Conservation (phyloP, 306 rosid species). For the Hippophae gyantsensis region DNA sequence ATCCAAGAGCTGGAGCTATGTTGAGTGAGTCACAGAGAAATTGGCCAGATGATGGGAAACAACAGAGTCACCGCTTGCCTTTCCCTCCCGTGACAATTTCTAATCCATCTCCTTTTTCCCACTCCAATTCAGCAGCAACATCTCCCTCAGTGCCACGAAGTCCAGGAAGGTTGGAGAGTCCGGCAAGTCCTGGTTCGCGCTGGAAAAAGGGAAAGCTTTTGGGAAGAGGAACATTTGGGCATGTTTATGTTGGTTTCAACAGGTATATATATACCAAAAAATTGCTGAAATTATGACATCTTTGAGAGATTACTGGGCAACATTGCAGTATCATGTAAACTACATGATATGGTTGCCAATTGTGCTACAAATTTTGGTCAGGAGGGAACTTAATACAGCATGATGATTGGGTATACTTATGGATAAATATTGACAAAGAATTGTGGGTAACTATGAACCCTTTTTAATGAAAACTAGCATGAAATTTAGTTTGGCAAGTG, state of each 20-base stretch:
- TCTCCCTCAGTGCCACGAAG: slow-evolving; percentile 98
- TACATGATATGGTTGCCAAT: too few species aligned
- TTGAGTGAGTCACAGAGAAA: slow-evolving; percentile 54
- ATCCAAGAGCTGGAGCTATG: slow-evolving; percentile 79
- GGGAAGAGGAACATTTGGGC: slow-evolving; percentile 97
- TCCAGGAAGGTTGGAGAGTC: slow-evolving; percentile 93
- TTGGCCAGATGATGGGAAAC: slow-evolving; percentile 73
- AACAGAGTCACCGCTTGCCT: slow-evolving; percentile 91
- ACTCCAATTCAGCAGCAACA: slow-evolving; percentile 88
- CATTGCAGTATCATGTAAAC: background rate
- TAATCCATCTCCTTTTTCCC: slow-evolving; percentile 61
- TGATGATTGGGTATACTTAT: too few species aligned
- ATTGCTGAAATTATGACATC: background rate
- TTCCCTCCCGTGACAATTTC: slow-evolving; percentile 77
- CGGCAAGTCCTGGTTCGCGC: slow-evolving; percentile 77
- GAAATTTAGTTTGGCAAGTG: too few species aligned
- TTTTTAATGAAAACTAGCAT: too few species aligned
- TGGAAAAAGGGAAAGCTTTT: slow-evolving; percentile 96
- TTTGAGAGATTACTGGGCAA: background rate
- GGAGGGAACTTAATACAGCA: too few species aligned
- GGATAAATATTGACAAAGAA: too few species aligned
- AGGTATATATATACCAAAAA: slow-evolving; percentile 29
- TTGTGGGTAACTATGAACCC: too few species aligned
- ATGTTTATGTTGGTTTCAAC: slow-evolving; percentile 88
- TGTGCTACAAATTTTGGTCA: too few species aligned